Evolutionary conservation across 805 yeast genomes (phyloP).

Genomic region (Isabelozyma rhagii): DNA sequence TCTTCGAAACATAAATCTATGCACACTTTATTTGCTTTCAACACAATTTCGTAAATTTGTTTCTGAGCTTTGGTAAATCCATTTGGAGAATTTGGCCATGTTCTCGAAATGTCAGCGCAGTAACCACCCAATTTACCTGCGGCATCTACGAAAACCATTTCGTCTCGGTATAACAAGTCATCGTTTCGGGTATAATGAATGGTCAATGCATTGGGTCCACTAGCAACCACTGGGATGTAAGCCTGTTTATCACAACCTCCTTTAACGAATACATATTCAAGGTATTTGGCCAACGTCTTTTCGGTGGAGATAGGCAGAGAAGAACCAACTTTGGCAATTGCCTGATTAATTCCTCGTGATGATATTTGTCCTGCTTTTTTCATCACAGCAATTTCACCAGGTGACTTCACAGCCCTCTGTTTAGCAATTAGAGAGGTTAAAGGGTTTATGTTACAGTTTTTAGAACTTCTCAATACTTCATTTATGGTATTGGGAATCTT

Average conservation of each 20-base stretch:
- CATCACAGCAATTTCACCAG: slow-evolving; percentile 74
- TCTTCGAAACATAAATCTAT: slow-evolving; percentile 64
- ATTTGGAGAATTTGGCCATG: slow-evolving; percentile 85
- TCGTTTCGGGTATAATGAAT: slow-evolving; percentile 95
- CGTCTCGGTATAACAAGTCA: slow-evolving; percentile 71
- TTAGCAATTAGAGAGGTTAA: slow-evolving; percentile 41
- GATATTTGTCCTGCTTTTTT: slow-evolving; percentile 80
- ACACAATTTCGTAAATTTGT: slow-evolving; percentile 85
- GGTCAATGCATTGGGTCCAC: slow-evolving; percentile 84
- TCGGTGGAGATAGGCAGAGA: slow-evolving; percentile 58
- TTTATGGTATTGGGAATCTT: slow-evolving; percentile 10
- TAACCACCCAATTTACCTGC: slow-evolving; percentile 94
- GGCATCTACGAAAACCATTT: slow-evolving; percentile 90
- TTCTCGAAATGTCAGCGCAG: slow-evolving; percentile 91
- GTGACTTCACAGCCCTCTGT: slow-evolving; percentile 70
- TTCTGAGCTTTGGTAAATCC: slow-evolving; percentile 73
- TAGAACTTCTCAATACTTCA: slow-evolving; percentile 20
- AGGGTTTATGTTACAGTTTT: slow-evolving; percentile 37
- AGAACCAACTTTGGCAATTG: slow-evolving; percentile 58
- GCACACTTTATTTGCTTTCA: slow-evolving; percentile 76
- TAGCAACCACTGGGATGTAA: slow-evolving; percentile 94
- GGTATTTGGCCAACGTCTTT: slow-evolving; percentile 70
- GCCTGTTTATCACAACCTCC: slow-evolving; percentile 92
- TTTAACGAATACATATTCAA: slow-evolving; percentile 76
- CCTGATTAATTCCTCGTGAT: slow-evolving; percentile 78